These are phyloP conservation scores for Skeletonema potamos DNA, from an alignment of 108 stramenopile genomes.

Conservation along the genomic window DNA sequence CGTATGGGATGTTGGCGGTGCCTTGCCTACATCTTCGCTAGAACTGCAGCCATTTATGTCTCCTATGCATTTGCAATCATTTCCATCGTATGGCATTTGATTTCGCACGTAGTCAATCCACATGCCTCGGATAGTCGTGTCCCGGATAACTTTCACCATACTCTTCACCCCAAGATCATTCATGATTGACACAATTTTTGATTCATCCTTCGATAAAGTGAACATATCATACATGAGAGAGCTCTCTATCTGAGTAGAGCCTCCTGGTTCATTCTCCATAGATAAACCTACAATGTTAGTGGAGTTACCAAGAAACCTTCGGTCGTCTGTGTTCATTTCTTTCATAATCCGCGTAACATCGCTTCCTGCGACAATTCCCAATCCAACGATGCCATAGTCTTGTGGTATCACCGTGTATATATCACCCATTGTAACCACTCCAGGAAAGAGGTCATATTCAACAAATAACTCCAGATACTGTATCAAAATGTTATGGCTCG, in stretches of 20 bases:
- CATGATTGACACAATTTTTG: slow-evolving; percentile 11
- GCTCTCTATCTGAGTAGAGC: slow-evolving; percentile 1
- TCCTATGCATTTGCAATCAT: slow-evolving; percentile 18
- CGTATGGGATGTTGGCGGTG: background rate
- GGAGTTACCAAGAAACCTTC: slow-evolving; percentile 13
- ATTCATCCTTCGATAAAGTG: slow-evolving; percentile 13
- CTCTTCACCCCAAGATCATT: slow-evolving; percentile 7
- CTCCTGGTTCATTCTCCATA: background rate
- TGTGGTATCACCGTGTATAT: slow-evolving; percentile 60
- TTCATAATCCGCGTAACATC: slow-evolving; percentile 13
- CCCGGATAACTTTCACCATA: background rate
- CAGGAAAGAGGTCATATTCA: slow-evolving; percentile 39
- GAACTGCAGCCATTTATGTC: background rate
- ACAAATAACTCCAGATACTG: slow-evolving; percentile 57
- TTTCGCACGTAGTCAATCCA: slow-evolving; percentile 25
- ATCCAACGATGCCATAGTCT: slow-evolving; percentile 52
- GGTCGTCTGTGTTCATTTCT: slow-evolving; percentile 6
- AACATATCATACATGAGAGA: slow-evolving; percentile 14
- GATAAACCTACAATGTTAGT: slow-evolving; percentile 18
- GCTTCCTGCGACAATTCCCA: slow-evolving; percentile 25
- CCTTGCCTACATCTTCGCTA: background rate
- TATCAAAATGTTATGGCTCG: slow-evolving; percentile 17
- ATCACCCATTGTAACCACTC: slow-evolving; percentile 51
- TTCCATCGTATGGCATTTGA: slow-evolving; percentile 28
- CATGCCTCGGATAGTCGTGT: slow-evolving; percentile 14